Evolutionary conservation across 164 flowering plant genomes (phyloP).

Genomic region (Amborella trichopoda): DNA sequence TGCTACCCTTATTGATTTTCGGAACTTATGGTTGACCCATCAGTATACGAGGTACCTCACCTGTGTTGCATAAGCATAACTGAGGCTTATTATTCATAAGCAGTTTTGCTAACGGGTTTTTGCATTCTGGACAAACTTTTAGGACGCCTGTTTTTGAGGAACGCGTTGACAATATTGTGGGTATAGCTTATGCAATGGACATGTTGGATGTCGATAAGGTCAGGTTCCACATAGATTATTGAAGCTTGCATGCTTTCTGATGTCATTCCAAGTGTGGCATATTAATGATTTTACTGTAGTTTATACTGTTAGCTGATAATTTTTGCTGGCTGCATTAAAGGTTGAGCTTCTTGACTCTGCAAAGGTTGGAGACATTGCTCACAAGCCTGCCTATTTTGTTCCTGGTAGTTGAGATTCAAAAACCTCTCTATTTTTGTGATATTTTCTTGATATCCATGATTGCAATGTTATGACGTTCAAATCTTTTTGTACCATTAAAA

Average conservation of each 20-base stretch:
- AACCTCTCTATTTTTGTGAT: too few species aligned
- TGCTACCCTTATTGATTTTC: constrained; percentile 80
- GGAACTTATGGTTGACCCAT: constrained; percentile 78
- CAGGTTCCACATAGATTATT: too few species aligned
- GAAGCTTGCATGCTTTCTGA: constrained; percentile 12
- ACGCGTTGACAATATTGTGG: constrained; percentile 96
- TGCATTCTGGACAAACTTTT: constrained; percentile 6
- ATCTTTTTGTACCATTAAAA: too few species aligned
- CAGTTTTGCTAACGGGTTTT: constrained; percentile 4
- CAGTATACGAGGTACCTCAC: constrained; percentile 73
- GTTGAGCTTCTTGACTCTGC: constrained; percentile 87
- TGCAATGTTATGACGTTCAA: too few species aligned
- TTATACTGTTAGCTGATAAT: background rate
- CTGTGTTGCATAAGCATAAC: background rate
- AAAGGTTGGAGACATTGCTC: constrained; percentile 82
- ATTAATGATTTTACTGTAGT: background rate
- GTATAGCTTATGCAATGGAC: constrained; percentile 98
- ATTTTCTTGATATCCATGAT: too few species aligned
- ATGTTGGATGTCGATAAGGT: constrained; percentile 94
- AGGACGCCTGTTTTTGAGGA: constrained; percentile 99
- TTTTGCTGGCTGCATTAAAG: constrained; percentile 63
- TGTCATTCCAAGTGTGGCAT: background rate
- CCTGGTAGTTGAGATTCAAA: constrained; percentile 73
- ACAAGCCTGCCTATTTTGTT: constrained; percentile 95
- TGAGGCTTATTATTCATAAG: background rate